Evolutionary conservation across 2,329 filamentous ascomycete species (phyloP).

Genomic region (Scedosporium dehoogii): DNA sequence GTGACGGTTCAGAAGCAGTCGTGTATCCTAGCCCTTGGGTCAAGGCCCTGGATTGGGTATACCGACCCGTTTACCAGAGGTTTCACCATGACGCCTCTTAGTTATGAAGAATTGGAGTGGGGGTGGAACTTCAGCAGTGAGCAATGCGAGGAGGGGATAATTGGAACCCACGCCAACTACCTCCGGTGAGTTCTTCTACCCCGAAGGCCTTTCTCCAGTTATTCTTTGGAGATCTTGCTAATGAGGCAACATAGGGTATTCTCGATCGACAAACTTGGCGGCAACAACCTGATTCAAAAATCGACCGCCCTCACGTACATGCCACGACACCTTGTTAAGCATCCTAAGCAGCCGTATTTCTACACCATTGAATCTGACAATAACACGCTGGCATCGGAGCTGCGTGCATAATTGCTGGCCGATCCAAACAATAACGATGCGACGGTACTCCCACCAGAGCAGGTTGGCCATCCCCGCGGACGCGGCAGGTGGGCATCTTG

Average conservation of each 20-base stretch:
- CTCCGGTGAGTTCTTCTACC: slow-evolving; percentile 55
- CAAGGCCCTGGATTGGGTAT: slow-evolving; percentile 92
- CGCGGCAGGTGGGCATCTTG: slow-evolving; percentile 90
- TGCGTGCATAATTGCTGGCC: slow-evolving; percentile 62
- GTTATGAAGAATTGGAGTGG: slow-evolving; percentile 81
- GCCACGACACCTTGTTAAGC: slow-evolving; percentile 75
- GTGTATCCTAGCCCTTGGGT: slow-evolving; percentile 82
- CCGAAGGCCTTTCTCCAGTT: slow-evolving; percentile 29
- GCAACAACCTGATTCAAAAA: slow-evolving; percentile 77
- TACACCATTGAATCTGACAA: slow-evolving; percentile 93
- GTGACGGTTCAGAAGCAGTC: slow-evolving; percentile 80
- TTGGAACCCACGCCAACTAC: slow-evolving; percentile 83
- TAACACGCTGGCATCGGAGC: slow-evolving; percentile 75
- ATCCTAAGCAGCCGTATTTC: slow-evolving; percentile 80
- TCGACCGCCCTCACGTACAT: slow-evolving; percentile 83
- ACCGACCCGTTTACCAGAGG: slow-evolving; percentile 76
- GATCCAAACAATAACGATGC: slow-evolving; percentile 64
- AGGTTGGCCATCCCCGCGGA: slow-evolving; percentile 76
- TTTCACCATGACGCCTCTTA: slow-evolving; percentile 86
- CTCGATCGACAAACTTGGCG: slow-evolving; percentile 73
- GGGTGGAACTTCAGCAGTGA: slow-evolving; percentile 96
- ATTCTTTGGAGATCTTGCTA: background rate
- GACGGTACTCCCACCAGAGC: slow-evolving; percentile 61
- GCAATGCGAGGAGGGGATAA: slow-evolving; percentile 87
- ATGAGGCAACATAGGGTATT: slow-evolving; percentile 56